Percentiles rank a stretch among this genome's conserved stretches.
These are phyloP conservation scores for Malus fusca DNA, from an alignment of 306 rosid genomes.

Conservation along the genomic window DNA sequence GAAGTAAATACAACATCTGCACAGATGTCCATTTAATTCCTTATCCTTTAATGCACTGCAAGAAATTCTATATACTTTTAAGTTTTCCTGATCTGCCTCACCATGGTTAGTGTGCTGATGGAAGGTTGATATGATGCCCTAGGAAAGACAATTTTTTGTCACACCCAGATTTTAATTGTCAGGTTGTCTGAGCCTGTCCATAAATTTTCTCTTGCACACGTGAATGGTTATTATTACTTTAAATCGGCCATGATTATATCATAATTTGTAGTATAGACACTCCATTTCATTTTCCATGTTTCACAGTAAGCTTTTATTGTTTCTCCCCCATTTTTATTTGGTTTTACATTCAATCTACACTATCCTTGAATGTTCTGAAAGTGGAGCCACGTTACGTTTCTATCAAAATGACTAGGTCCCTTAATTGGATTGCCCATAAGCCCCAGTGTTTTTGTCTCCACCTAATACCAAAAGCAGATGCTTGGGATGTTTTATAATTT, in stretches of 20 bases:
- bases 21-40: not conserved
- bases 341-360: not conserved
- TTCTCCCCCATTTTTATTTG: not conserved
- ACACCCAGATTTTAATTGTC: not conserved
- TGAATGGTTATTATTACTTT: not conserved
- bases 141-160: not conserved
- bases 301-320: not conserved
- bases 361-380: not conserved
- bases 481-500: not conserved
- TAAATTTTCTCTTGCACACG: not conserved
- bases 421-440: not conserved
- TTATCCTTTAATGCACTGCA: not conserved
- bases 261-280: not conserved
- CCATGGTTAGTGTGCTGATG: not conserved
- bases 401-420: not conserved
- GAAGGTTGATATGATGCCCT: not conserved
- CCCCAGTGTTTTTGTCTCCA: not conserved
- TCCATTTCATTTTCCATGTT: not conserved
- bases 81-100: not conserved
- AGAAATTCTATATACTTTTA: not conserved
- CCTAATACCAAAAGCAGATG: not conserved
- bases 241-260: not conserved
- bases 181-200: not conserved
- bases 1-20: not conserved
- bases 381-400: not conserved